Percentiles rank a stretch among this genome's conserved stretches.
These are phyloP conservation scores for Rhodotorula paludigena DNA, from an alignment of 768 basidiomycete species.

Conservation along the genomic window DNA sequence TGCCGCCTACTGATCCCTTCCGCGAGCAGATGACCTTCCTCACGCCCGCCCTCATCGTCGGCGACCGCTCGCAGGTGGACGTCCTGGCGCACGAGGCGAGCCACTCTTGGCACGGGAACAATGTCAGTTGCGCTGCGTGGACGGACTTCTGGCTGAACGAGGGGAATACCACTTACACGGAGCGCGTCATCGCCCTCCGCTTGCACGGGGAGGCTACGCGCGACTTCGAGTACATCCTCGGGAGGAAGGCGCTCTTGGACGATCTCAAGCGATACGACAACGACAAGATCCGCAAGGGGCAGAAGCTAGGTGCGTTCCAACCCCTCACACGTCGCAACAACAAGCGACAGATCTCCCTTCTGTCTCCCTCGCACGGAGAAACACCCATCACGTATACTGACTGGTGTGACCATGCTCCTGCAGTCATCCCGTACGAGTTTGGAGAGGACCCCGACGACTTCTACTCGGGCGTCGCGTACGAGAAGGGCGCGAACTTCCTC, in stretches of 20 bases:
- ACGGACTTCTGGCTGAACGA: slow-evolving; percentile 52
- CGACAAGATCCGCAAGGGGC: slow-evolving; percentile 17
- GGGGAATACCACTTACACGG: slow-evolving; percentile 70
- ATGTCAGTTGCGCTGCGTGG: slow-evolving; percentile 48
- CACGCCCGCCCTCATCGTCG: slow-evolving; percentile 67
- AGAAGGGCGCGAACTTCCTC: slow-evolving; percentile 83
- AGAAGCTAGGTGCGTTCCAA: slow-evolving; percentile 3
- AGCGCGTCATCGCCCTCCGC: slow-evolving; percentile 67
- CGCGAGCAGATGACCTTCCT: slow-evolving; percentile 39
- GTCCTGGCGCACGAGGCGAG: slow-evolving; percentile 82
- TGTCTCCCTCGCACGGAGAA: too few species aligned
- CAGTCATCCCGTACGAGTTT: slow-evolving; percentile 29
- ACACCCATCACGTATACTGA: too few species aligned
- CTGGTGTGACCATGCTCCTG: too few species aligned
- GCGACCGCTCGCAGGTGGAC: slow-evolving; percentile 79
- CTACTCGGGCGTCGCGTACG: slow-evolving; percentile 57
- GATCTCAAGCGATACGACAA: slow-evolving; percentile 53
- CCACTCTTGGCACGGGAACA: slow-evolving; percentile 60
- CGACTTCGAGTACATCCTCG: slow-evolving; percentile 74
- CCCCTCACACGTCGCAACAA: background rate
- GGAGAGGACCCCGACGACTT: slow-evolving; percentile 44
- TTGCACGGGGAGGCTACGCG: slow-evolving; percentile 70
- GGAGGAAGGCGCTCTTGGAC: slow-evolving; percentile 65
- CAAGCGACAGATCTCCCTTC: too few species aligned
- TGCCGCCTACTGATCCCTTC: too few species aligned